Evolutionary conservation across 2,329 filamentous ascomycete genomes (phyloP), one percentile per base, ranked within the genome.

Genomic region (Colletotrichum sp.): DNA sequence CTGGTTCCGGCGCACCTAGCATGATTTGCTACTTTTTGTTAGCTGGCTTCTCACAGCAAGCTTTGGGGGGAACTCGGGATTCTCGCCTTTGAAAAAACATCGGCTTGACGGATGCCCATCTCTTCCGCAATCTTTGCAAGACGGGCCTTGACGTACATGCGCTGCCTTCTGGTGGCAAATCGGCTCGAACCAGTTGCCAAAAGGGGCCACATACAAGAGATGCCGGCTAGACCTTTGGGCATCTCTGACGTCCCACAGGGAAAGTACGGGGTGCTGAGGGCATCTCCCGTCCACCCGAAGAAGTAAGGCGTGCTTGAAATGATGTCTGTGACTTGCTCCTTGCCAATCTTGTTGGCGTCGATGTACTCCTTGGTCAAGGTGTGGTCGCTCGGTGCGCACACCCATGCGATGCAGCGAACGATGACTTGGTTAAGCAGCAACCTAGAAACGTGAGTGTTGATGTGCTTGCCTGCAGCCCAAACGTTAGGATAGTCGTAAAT

Each of bases 71-170:
- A 62, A 21, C 29, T 31, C 1, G 58, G 8, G 5, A 24, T 5
- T 31, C 51, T 58, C 13, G 76, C 77, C 70, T 74, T 77, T 6
- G 78, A 76, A 51, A 79, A 77, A n/a, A 76, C 70, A 15, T 78
- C 77, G 2, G 78, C 78, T 51, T 78, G 77, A 12, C 75, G 76
- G 34, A 79, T 78, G 1, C 78, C 78, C 76, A 78, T 78, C 5
- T 70, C 74, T 15, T 78, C 77, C 1, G 74, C 73, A 69, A 79
- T 78, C 8, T 59, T 61, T 27, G 62, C 63, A 21, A 79, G 71
- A 8, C 77, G 69, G 21, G 76, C 66, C 7, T 77, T 76, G 6
- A 79, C 64, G 47, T 75, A 79, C 2, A 66, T 65, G 7, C 77
- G 73, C 34, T 79, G 77, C 15, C 47, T 61, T n/a, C 64, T 59